A percentile compares a stretch with the other conserved stretches of the same genome.
Conservation (phyloP, 176 grass and related monocot species). For the Oryza officinalis region DNA sequence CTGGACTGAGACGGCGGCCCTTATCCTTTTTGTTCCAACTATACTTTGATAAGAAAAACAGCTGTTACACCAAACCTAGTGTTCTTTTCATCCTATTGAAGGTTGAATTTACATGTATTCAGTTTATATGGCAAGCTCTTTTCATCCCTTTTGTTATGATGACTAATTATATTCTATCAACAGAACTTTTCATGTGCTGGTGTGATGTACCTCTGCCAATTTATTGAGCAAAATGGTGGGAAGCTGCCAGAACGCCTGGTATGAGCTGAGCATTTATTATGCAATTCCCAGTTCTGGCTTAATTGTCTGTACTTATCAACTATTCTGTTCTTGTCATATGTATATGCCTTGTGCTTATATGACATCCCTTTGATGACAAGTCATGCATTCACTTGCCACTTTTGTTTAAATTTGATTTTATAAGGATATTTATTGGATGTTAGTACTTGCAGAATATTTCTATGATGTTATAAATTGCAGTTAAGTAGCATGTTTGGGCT, state of each 20-base stretch:
- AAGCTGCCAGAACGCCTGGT: conserved; percentile 82
- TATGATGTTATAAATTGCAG: not conserved
- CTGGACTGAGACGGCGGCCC: not conserved
- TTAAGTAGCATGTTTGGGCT: not conserved
- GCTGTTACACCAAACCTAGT: not conserved
- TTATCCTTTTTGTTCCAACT: not conserved
- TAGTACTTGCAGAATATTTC: not conserved
- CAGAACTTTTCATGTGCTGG: conserved; percentile 90
- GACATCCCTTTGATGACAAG: not conserved
- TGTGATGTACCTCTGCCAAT: conserved; percentile 97
- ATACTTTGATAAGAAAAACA: not conserved
- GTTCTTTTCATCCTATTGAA: conserved; percentile 6
- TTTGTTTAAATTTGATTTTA: not conserved
- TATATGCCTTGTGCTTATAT: not conserved
- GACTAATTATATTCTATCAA: conserved; percentile 31
- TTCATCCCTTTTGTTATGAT: conserved; percentile 20
- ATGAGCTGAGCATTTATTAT: conserved; percentile 22
- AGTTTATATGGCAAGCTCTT: conserved; percentile 14
- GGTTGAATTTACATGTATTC: conserved; percentile 15
- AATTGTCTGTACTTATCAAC: not conserved
- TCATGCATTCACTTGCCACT: conserved; percentile 2
- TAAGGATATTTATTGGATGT: conserved; percentile 3
- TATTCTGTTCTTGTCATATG: not conserved
- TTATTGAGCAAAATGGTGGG: conserved; percentile 90
- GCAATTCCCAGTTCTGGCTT: not conserved